A percentile compares a stretch with the other conserved stretches of the same genome.
These are phyloP conservation scores for Ogataea parapolymorpha DNA, from an alignment of 805 yeast species.

Conservation along the genomic window DNA sequence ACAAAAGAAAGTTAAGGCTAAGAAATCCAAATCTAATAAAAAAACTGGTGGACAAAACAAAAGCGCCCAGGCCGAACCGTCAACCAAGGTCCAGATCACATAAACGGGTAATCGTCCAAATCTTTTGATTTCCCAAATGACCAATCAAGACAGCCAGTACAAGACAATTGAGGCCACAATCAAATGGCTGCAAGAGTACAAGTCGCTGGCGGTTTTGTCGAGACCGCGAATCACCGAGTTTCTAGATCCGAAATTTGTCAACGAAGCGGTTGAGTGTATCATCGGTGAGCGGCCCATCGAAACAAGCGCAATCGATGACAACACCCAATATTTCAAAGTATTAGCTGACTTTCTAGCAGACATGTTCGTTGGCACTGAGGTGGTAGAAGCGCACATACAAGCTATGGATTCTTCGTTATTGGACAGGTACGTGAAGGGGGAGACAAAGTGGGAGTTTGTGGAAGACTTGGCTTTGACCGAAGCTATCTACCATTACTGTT, in stretches of 20 bases:
- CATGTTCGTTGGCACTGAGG: conserved; percentile 14
- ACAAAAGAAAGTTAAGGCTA: background rate
- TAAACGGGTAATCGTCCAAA: no score
- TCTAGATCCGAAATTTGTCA: conserved; percentile 17
- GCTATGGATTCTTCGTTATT: conserved; percentile 11
- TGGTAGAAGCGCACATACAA: conserved; percentile 15
- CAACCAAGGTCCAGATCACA: no score
- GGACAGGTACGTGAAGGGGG: conserved; percentile 7
- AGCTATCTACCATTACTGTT: conserved; percentile 25
- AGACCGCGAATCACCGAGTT: conserved; percentile 11
- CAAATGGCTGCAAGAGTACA: conserved; percentile 25
- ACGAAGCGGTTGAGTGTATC: conserved; percentile 17
- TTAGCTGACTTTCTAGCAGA: conserved; percentile 11
- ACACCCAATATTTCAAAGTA: conserved; percentile 9
- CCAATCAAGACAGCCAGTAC: conserved; percentile 13
- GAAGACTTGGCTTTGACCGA: conserved; percentile 15
- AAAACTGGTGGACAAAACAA: background rate
- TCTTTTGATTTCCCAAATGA: background rate
- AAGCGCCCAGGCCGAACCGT: background rate
- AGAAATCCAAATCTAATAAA: background rate
- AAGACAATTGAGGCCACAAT: conserved; percentile 20
- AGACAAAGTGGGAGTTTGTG: conserved; percentile 1
- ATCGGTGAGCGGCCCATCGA: conserved; percentile 20
- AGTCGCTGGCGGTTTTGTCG: conserved; percentile 12
- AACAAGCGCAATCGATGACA: conserved; percentile 2